Conservation (phyloP, 192 early-diverging fungal genomes). For the Nowakowskiella sp. region DNA sequence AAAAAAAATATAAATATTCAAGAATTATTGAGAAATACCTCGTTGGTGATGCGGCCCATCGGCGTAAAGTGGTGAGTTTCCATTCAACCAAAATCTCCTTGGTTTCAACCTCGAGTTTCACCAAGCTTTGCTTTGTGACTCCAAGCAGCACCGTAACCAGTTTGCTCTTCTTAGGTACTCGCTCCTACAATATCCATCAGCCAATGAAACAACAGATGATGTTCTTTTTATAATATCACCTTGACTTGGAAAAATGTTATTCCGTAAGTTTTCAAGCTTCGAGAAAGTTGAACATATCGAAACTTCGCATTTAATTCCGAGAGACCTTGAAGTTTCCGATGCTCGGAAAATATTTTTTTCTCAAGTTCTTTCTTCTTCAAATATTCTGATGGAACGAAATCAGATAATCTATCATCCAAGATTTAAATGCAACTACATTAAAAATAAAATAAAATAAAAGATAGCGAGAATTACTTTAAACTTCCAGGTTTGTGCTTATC, state of each 20-base stretch:
- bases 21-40: constrained; percentile 19
- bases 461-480: constrained; percentile 30
- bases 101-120: constrained; percentile 44
- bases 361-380: constrained; percentile 37
- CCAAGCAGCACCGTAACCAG: constrained; percentile 35
- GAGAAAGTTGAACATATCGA: constrained; percentile 46
- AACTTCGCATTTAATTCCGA: constrained; percentile 51
- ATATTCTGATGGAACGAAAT: constrained; percentile 47
- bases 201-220: constrained; percentile 1
- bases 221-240: constrained; percentile 17
- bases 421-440: neutral
- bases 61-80: constrained; percentile 45
- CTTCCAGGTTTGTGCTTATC: constrained; percentile 43
- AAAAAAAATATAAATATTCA: neutral
- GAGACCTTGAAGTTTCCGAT: constrained; percentile 47
- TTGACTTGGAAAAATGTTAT: constrained; percentile 53
- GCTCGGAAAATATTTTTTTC: constrained; percentile 42
- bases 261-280: constrained; percentile 52
- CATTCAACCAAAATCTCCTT: constrained; percentile 47
- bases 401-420: constrained; percentile 24
- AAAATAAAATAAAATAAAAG: neutral
- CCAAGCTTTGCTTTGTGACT: constrained; percentile 45
- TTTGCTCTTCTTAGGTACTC: constrained; percentile 40
- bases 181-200: constrained; percentile 20
- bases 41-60: constrained; percentile 47